Conservation (phyloP, 768 basidiomycete species). For the Collybia sp. region DNA sequence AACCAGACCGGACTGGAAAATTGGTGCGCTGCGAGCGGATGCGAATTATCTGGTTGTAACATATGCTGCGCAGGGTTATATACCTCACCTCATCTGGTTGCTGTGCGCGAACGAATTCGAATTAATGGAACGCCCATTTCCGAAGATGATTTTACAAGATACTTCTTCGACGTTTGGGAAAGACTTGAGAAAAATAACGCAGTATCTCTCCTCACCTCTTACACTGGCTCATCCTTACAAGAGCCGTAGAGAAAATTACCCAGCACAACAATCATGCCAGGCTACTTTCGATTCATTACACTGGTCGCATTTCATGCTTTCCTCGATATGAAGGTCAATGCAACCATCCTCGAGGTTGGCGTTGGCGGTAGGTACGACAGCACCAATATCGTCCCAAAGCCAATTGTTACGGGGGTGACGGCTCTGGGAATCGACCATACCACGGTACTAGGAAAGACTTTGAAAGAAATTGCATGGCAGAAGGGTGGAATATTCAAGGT, state of each 20-base stretch:
- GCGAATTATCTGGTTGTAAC: neutral
- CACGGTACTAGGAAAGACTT: conserved; percentile 79
- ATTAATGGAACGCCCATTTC: conserved; percentile 88
- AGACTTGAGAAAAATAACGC: conserved; percentile 56
- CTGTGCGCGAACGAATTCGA: conserved; percentile 92
- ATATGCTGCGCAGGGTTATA: conserved; percentile 64
- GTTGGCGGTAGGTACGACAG: conserved; percentile 93
- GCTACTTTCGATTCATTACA: conserved; percentile 93
- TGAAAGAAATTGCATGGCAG: conserved; percentile 88
- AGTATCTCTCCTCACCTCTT: conserved; percentile 31
- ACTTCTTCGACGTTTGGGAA: conserved; percentile 97
- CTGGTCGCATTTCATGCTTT: conserved; percentile 91
- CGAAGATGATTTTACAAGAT: conserved; percentile 83
- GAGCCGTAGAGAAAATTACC: conserved; percentile 38
- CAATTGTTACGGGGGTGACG: conserved; percentile 87
- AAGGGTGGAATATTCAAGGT: conserved; percentile 98
- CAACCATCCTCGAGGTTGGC: conserved; percentile 93
- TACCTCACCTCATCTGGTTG: conserved; percentile 94
- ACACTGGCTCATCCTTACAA: neutral
- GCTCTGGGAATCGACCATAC: conserved; percentile 92
- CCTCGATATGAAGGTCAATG: conserved; percentile 75
- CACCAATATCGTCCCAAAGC: conserved; percentile 91
- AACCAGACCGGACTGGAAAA: conserved; percentile 69
- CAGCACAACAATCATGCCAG: conserved; percentile 68
- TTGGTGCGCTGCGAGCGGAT: conserved; percentile 49